Evolutionary conservation across 2,329 filamentous ascomycete genomes (phyloP).

Genomic region (Hyphodiscus sp.): DNA sequence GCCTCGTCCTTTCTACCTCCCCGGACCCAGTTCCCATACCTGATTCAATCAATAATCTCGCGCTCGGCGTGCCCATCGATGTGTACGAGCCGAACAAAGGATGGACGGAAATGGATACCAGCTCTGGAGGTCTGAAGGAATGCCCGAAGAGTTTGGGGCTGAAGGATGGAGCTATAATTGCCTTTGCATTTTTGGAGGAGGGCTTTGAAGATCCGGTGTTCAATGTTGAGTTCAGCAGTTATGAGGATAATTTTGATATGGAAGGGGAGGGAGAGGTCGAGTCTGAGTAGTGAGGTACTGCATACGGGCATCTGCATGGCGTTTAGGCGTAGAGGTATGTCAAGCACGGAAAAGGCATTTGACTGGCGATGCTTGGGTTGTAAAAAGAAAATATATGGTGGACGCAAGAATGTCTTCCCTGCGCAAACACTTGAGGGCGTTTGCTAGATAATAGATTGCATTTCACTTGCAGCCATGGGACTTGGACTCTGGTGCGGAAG

Average conservation of each 20-base stretch:
- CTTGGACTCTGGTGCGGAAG: no score
- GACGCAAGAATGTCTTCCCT: neutral
- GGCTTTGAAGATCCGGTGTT: constrained; percentile 13
- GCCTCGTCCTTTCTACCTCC: constrained; percentile 33
- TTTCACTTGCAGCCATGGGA: no score
- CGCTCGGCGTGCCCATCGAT: constrained; percentile 42
- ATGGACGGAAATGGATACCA: constrained; percentile 37
- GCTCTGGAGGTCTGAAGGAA: constrained; percentile 29
- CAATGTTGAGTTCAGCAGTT: constrained; percentile 16
- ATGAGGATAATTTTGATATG: constrained; percentile 3
- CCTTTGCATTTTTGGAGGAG: constrained; percentile 34
- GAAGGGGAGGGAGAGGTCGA: neutral
- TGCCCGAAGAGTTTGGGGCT: constrained; percentile 31
- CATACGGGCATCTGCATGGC: neutral
- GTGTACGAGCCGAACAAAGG: constrained; percentile 41
- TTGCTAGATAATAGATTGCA: no score
- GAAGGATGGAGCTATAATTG: constrained; percentile 34
- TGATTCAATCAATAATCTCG: constrained; percentile 34
- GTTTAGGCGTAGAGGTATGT: neutral
- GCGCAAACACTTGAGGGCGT: no score
- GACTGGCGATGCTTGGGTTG: neutral
- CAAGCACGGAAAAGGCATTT: neutral
- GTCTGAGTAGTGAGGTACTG: neutral
- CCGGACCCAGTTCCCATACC: constrained; percentile 29
- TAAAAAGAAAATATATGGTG: neutral